Evolutionary conservation across 495 filamentous ascomycete species (phyloP).

Genomic region (Tuber calosporum): DNA sequence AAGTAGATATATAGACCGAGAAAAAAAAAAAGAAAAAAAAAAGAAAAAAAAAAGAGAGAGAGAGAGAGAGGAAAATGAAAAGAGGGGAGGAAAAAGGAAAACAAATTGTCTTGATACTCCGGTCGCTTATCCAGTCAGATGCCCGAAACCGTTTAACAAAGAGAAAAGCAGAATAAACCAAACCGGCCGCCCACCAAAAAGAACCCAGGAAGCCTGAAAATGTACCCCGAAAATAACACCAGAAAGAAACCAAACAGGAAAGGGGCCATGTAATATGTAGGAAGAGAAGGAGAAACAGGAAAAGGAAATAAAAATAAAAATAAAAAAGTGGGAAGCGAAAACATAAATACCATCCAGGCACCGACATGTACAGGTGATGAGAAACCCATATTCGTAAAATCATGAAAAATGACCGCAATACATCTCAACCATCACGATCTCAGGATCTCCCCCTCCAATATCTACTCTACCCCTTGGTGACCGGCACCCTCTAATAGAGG

Average conservation of each 20-base stretch:
- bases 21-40: constrained; percentile 23
- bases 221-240: constrained; percentile 32
- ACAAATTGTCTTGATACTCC: constrained; percentile 7
- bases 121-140: constrained; percentile 6
- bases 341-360: constrained; percentile 20
- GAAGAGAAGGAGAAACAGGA: constrained; percentile 17
- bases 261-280: constrained; percentile 34
- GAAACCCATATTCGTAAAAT: constrained; percentile 21
- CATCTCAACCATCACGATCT: constrained; percentile 9
- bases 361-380: neutral
- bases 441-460: neutral
- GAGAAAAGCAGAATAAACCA: constrained; percentile 22
- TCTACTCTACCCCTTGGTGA: neutral
- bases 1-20: neutral
- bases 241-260: constrained; percentile 28
- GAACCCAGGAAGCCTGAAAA: constrained; percentile 25
- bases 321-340: constrained; percentile 14
- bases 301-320: constrained; percentile 21
- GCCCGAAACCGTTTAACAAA: constrained; percentile 34
- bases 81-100: too few relatives aligned
- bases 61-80: too few relatives aligned
- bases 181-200: constrained; percentile 28
- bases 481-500: constrained; percentile 1
- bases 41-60: too few relatives aligned
- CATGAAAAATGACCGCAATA: constrained; percentile 18